phyloP scores from a whole-genome alignment of 2,329 filamentous ascomycete species.

The Sordariomycetes sp. region DNA sequence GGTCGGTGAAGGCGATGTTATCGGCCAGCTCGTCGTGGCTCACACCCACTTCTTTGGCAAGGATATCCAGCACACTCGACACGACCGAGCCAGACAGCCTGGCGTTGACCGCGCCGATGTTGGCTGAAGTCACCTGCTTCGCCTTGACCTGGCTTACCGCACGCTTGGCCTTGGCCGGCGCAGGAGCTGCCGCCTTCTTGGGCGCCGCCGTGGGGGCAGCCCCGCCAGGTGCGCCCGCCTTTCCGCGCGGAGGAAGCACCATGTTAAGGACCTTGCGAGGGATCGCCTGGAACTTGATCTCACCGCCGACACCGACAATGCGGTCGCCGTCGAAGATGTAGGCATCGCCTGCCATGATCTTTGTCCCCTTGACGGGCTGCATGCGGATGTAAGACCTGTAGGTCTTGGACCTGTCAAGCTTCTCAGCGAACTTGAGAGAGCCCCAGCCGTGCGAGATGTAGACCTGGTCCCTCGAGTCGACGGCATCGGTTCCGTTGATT shows the following conservation, averaged over 20 bases:
- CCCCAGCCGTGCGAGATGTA: slow-evolving; percentile 53
- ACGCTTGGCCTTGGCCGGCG: slow-evolving; percentile 16
- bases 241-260: slow-evolving; percentile 51
- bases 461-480: slow-evolving; percentile 42
- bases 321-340: slow-evolving; percentile 42
- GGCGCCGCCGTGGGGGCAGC: slow-evolving; percentile 21
- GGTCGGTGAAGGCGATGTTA: slow-evolving; percentile 43
- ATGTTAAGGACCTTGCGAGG: slow-evolving; percentile 56
- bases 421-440: slow-evolving; percentile 37
- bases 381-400: slow-evolving; percentile 49
- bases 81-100: slow-evolving; percentile 36
- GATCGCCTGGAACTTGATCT: slow-evolving; percentile 57
- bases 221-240: slow-evolving; percentile 21
- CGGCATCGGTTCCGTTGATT: slow-evolving; percentile 45
- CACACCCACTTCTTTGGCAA: slow-evolving; percentile 46
- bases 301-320: slow-evolving; percentile 36
- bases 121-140: slow-evolving; percentile 32
- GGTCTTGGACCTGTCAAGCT: slow-evolving; percentile 29
- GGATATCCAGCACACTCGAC: slow-evolving; percentile 33
- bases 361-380: slow-evolving; percentile 38
- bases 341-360: slow-evolving; percentile 38
- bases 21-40: slow-evolving; percentile 43
- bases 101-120: slow-evolving; percentile 37
- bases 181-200: slow-evolving; percentile 18
- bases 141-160: slow-evolving; percentile 27